phyloP scores from a whole-genome alignment of 331 rosid genomes.

The Erythrophleum ivorense region DNA sequence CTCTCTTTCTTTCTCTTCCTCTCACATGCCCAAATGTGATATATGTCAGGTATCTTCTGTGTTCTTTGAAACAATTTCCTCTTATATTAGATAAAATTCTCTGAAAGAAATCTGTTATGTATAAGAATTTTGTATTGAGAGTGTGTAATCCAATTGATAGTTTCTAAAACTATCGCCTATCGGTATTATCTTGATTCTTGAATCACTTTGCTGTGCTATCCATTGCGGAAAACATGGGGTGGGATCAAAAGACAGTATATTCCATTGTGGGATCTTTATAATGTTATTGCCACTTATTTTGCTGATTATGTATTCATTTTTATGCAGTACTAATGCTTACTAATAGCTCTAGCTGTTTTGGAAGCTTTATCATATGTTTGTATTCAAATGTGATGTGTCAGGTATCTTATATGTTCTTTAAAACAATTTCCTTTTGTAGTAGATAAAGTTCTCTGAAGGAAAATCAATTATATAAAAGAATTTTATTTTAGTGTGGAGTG shows the following conservation, averaged over 20 bases:
- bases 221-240: neutral
- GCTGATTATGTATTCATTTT: neutral
- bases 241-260: neutral
- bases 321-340: neutral
- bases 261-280: neutral
- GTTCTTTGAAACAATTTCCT: neutral
- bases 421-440: neutral
- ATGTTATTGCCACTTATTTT: neutral
- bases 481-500: neutral
- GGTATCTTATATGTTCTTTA: conserved; percentile 46
- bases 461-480: neutral
- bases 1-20: conserved; percentile 65
- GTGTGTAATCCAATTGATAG: neutral
- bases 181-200: neutral
- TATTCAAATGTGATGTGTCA: conserved; percentile 80
- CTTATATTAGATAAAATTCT: neutral
- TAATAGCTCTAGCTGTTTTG: neutral
- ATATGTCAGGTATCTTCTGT: conserved; percentile 75
- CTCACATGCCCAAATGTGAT: conserved; percentile 91
- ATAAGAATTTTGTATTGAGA: neutral
- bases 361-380: neutral
- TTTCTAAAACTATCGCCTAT: neutral
- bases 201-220: neutral
- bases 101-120: neutral
- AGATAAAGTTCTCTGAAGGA: neutral